Evolutionary conservation across 2,329 filamentous ascomycete species (phyloP), one percentile per base, ranked within the genome.

Genomic region (Dactylellina haptotyla): DNA sequence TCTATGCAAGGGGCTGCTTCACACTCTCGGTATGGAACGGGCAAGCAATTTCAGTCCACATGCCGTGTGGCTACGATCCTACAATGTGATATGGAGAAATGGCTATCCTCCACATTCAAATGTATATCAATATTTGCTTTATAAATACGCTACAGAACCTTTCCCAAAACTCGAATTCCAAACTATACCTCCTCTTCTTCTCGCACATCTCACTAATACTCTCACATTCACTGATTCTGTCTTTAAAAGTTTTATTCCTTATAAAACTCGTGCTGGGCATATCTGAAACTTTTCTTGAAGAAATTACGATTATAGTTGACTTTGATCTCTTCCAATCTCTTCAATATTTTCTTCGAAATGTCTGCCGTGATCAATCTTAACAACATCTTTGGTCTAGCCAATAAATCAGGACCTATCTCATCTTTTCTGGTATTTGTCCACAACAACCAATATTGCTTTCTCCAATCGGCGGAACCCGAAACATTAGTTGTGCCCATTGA

Each of bases 1-100:
- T 32, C 30, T 16, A 46, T 18, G 50, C 61, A 54, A 56, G 61
- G 50, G 56, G 18, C 16, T 30, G 23, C 46, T 32, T 51, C 18
- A 51, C 10, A 26, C 2, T 12, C 16, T 25, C 18, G 59, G 46
- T 63, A 53, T 54, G 61, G 61, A 62, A 62, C 30, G 57, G 18
- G 12, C 10, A 26, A 2, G 18, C 46, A 48, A 48, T 50, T 30
- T 46, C 28, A 46, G 16, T 30, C 18, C 30, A 51, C 45, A 51
- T 62, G 57, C 57, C 45, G 10, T n/a, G n/a, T n/a, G n/a, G n/a
- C n/a, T n/a, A n/a, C n/a, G n/a, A n/a, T n/a, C n/a, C n/a, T n/a
- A n/a, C n/a, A n/a, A n/a, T n/a, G n/a, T n/a, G n/a, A n/a, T n/a
- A n/a, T n/a, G n/a, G n/a, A n/a, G n/a, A n/a, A n/a, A n/a, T n/a